Base-by-base conservation (phyloP, 441 rosid species). In the Populus tomentosa region DNA sequence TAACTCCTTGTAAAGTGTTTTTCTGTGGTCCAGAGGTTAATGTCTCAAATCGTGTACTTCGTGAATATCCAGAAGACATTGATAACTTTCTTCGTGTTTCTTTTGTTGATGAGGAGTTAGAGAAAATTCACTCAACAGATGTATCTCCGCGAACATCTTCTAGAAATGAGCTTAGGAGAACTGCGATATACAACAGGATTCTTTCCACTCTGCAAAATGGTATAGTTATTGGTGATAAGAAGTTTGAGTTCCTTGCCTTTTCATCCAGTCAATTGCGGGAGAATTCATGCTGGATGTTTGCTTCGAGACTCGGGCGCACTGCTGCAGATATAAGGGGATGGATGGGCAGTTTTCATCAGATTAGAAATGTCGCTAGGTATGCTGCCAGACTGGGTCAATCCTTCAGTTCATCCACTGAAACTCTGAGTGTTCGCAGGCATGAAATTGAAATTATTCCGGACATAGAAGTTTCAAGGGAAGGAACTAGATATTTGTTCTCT, bases 311-410 rank as follows among this genome's bases (percentile, higher is more conserved):
- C 53, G 88, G 84, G 30, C 70, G 67, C 16, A 84, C 85, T 71
- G 88, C 89, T 77, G 76, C 74, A 20, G 73, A 77, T 40, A 86
- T 88, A 46, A 84, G 91, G 70, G 70, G 28, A 36, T 70, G 88
- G 89, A 88, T 90, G 94, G 97, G 97, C 0, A 76, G 85, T 59
- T 87, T 94, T 77, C 79, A 16, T 11, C 11, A 76, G 3, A 88
- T 88, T 69, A 83, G 82, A 72, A 88, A 88, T 70, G 88, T 88
- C 76, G 91, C 91, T 7, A 87, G 85, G 76, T 85, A 84, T 77
- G 90, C 96, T 8, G 91, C 97, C 20, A 90, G 97, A 74, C 84
- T 94, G 1, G 98, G 98, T 7, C 97, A 92, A 40, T 91, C 91
- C 28, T 82, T 87, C 1, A 50, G 89, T 68, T 86, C 91, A 10